Percentiles rank a stretch among this genome's conserved stretches.
Conservation (phyloP, 345 rosid genomes). For the Excoecaria cochinchinensis region DNA sequence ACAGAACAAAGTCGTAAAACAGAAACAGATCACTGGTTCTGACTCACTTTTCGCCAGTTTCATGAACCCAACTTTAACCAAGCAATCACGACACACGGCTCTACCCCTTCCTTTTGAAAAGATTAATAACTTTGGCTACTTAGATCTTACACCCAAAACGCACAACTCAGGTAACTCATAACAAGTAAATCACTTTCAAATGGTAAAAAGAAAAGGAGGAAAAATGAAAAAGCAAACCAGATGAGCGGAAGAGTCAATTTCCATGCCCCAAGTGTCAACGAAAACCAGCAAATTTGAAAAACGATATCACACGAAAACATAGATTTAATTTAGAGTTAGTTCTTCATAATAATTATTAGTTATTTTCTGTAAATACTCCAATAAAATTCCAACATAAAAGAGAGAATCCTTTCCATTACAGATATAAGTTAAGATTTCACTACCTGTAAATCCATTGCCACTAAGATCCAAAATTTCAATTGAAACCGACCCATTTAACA, state of each 20-base stretch:
- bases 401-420: background rate
- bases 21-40: background rate
- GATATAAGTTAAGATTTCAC: conserved; percentile 11
- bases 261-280: background rate
- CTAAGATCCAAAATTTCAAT: conserved; percentile 85
- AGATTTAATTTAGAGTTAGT: background rate
- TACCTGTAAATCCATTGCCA: conserved; percentile 83
- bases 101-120: background rate
- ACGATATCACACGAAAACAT: background rate
- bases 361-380: conserved; percentile 1
- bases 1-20: background rate
- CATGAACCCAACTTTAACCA: background rate
- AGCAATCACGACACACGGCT: background rate
- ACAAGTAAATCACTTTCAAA: background rate
- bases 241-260: conserved; percentile 1
- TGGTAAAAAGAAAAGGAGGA: background rate
- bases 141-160: background rate
- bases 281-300: conserved; percentile 22
- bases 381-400: background rate
- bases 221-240: background rate
- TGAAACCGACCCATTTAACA: conserved; percentile 54
- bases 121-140: background rate
- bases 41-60: background rate
- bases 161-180: background rate
- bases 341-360: background rate